phyloP scores from a whole-genome alignment of 495 filamentous ascomycete species.

The Daldinia grandis region DNA sequence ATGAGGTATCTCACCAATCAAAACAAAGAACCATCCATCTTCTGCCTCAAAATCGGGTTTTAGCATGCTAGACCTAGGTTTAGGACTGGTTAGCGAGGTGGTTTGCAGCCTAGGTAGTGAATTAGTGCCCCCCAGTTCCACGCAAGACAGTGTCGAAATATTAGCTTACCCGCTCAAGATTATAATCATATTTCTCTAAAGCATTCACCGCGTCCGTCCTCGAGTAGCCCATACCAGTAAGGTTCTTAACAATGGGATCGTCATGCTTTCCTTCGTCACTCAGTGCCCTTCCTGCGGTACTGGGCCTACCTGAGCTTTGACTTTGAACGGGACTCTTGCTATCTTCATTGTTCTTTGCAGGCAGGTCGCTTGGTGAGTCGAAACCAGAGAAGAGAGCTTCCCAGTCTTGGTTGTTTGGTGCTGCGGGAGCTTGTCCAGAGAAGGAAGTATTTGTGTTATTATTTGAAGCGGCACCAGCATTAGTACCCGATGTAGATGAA shows the following conservation, averaged over 20 bases:
- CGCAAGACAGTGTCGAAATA: constrained; percentile 16
- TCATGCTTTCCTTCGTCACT: constrained; percentile 81
- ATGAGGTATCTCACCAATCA: constrained; percentile 36
- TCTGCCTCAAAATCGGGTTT: constrained; percentile 3
- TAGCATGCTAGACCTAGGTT: constrained; percentile 13
- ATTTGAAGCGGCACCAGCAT: constrained; percentile 63
- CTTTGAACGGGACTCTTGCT: constrained; percentile 46
- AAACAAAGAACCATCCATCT: constrained; percentile 37
- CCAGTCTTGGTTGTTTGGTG: constrained; percentile 80
- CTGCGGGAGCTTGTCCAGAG: constrained; percentile 44
- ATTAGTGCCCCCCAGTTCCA: constrained; percentile 42
- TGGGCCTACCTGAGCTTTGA: constrained; percentile 47
- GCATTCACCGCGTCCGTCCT: constrained; percentile 80
- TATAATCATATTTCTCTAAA: constrained; percentile 94
- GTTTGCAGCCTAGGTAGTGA: constrained; percentile 54
- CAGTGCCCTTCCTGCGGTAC: constrained; percentile 68
- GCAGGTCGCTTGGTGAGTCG: constrained; percentile 62
- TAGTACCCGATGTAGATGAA: constrained; percentile 52
- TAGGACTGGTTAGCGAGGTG: constrained; percentile 58
- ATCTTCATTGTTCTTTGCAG: constrained; percentile 41
- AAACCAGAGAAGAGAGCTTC: constrained; percentile 91
- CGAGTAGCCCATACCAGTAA: constrained; percentile 92
- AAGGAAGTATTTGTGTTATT: constrained; percentile 47
- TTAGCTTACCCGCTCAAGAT: constrained; percentile 85
- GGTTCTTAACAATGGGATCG: constrained; percentile 87